A percentile compares a stretch with the other conserved stretches of the same genome.
Conservation (phyloP, 768 basidiomycete species). For the Baorangia bicolor region DNA sequence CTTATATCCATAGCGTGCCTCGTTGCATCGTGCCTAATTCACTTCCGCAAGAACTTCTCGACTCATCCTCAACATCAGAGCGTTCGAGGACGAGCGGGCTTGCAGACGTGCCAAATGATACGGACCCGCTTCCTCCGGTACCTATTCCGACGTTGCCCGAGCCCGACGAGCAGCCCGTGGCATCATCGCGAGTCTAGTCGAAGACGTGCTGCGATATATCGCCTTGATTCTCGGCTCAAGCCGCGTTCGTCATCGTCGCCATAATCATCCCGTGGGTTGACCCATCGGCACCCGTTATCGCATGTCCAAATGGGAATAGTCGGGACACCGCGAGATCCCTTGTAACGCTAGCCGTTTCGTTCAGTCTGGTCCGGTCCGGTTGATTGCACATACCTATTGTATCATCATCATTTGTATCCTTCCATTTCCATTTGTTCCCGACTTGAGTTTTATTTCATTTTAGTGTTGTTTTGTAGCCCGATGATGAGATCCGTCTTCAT, state of each 20-base stretch:
- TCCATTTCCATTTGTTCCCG: too few relatives aligned
- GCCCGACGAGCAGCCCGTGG: slow-evolving; percentile 4
- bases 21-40: background rate
- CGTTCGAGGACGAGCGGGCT: background rate
- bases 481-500: slow-evolving; percentile 73
- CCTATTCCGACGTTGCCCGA: background rate
- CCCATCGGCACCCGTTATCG: background rate
- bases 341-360: background rate
- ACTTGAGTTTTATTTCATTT: too few relatives aligned
- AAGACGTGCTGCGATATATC: background rate
- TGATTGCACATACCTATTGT: background rate
- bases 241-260: background rate
- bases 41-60: slow-evolving; percentile 13
- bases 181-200: slow-evolving; percentile 6
- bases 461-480: slow-evolving; percentile 25
- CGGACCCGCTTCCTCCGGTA: slow-evolving; percentile 1
- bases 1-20: background rate
- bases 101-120: slow-evolving; percentile 1
- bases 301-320: background rate
- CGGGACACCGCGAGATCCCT: too few relatives aligned
- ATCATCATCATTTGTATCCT: background rate
- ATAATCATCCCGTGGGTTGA: background rate
- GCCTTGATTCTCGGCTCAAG: too few relatives aligned
- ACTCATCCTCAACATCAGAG: slow-evolving; percentile 21
- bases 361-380: background rate